Conservation (phyloP, 1,284 basidiomycete genomes). For the Athelia sp. region DNA sequence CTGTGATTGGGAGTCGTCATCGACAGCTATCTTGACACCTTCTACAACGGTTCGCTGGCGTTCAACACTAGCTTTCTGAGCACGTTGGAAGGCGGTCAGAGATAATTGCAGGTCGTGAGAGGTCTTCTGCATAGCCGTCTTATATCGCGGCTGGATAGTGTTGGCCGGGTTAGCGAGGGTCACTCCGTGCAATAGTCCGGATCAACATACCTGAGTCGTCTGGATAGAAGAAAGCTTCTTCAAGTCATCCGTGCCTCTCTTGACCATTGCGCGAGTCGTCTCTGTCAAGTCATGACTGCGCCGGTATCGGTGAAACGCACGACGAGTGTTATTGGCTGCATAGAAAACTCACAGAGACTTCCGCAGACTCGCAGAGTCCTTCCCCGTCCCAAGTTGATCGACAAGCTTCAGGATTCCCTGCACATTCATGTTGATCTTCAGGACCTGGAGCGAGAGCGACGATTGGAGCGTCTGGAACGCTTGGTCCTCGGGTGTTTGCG, state of each 20-base stretch:
- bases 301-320: neutral
- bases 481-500: constrained; percentile 62
- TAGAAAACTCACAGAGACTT: constrained; percentile 65
- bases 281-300: constrained; percentile 85
- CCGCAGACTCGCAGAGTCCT: constrained; percentile 72
- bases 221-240: constrained; percentile 80
- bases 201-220: constrained; percentile 47
- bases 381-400: constrained; percentile 80
- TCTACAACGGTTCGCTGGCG: constrained; percentile 82
- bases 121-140: constrained; percentile 82
- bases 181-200: neutral
- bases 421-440: constrained; percentile 98
- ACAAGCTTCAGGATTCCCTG: constrained; percentile 92
- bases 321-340: neutral
- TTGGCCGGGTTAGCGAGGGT: constrained; percentile 1
- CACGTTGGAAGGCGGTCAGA: constrained; percentile 86
- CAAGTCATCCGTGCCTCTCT: constrained; percentile 88
- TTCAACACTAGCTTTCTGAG: constrained; percentile 88
- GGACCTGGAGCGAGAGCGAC: constrained; percentile 89
- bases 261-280: constrained; percentile 90
- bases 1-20: constrained; percentile 46
- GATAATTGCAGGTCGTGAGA: constrained; percentile 91
- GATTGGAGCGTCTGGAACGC: constrained; percentile 79
- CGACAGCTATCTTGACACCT: constrained; percentile 71
- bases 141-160: constrained; percentile 57